Evolutionary conservation across 495 filamentous ascomycete genomes (phyloP).

Genomic region (Penicillium cinerascens): DNA sequence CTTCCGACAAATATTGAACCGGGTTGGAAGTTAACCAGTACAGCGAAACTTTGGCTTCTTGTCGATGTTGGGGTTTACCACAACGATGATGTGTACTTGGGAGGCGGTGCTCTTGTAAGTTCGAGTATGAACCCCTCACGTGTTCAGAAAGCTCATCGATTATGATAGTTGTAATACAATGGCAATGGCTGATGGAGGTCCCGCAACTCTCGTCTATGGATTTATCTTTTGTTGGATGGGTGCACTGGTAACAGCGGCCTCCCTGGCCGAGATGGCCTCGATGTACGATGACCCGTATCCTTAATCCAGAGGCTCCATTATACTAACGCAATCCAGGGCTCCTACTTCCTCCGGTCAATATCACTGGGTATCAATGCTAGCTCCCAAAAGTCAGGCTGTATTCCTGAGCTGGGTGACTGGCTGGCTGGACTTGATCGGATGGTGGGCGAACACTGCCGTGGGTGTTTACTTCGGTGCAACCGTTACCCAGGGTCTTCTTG

Average conservation of each 20-base stretch:
- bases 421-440: constrained; percentile 9
- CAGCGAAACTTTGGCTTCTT: constrained; percentile 45
- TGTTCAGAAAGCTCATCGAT: too few relatives aligned
- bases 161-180: too few relatives aligned
- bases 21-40: background rate
- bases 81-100: constrained; percentile 44
- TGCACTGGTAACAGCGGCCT: background rate
- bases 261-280: constrained; percentile 11
- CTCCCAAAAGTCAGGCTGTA: constrained; percentile 19
- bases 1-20: too few relatives aligned
- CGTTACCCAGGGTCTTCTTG: constrained; percentile 3
- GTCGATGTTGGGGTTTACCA: constrained; percentile 45
- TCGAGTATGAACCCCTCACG: background rate
- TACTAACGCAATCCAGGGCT: background rate
- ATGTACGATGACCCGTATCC: background rate
- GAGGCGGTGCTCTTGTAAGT: constrained; percentile 35
- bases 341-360: constrained; percentile 35
- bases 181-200: constrained; percentile 1
- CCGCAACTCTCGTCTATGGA: background rate
- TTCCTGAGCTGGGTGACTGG: constrained; percentile 35
- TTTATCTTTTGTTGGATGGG: too few relatives aligned
- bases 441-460: constrained; percentile 1
- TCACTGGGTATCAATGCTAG: constrained; percentile 35
- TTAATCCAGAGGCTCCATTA: too few relatives aligned
- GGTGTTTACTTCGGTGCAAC: constrained; percentile 1